phyloP scores from a whole-genome alignment of 2,329 filamentous ascomycete genomes.

The Cordyceps cicadae region DNA sequence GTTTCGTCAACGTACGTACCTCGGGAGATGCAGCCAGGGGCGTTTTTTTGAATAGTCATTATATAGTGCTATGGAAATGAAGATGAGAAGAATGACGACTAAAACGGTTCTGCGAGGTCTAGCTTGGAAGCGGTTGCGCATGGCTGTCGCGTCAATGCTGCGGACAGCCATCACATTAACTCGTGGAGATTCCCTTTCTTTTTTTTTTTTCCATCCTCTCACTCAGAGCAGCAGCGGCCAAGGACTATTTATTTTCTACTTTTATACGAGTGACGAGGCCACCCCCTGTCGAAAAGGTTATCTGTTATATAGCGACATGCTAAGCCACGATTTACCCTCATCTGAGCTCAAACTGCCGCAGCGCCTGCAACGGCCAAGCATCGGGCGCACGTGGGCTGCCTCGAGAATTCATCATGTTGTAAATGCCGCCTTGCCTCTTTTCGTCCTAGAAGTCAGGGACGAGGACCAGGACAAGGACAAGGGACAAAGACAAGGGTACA shows the following conservation, averaged over 20 bases:
- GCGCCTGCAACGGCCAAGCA: background rate
- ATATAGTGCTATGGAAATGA: background rate
- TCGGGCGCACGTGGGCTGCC: background rate
- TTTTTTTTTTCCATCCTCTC: too few relatives aligned
- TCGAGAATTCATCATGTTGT: background rate
- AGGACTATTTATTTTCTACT: too few relatives aligned
- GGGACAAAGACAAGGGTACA: background rate
- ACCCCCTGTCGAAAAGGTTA: background rate
- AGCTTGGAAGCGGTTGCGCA: background rate
- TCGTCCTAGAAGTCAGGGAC: background rate
- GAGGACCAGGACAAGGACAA: background rate
- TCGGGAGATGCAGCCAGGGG: constrained; percentile 32
- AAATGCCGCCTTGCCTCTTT: background rate
- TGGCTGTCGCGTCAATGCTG: background rate
- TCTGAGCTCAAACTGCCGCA: background rate
- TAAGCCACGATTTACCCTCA: background rate
- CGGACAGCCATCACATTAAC: background rate
- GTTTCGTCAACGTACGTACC: constrained; percentile 24
- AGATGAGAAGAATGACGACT: background rate
- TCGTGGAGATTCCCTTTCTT: background rate
- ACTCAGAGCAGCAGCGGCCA: too few relatives aligned
- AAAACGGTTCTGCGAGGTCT: background rate
- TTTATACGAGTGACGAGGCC: background rate
- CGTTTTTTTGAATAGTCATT: constrained; percentile 23
- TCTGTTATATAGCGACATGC: background rate